These are phyloP conservation scores for Coemansia sp. DNA, from an alignment of 192 early-diverging fungal species.

Conservation along the genomic window DNA sequence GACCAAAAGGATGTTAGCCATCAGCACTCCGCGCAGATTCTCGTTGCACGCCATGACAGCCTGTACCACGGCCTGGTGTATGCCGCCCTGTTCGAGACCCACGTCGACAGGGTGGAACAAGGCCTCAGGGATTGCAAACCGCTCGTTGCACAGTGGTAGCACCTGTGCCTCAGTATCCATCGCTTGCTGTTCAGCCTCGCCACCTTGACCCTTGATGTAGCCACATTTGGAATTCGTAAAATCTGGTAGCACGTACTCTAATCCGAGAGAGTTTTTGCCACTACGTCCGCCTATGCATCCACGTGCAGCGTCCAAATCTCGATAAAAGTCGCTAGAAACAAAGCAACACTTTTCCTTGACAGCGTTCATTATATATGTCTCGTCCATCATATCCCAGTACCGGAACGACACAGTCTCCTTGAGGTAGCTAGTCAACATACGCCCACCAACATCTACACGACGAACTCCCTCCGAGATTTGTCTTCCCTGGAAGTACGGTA, in stretches of 20 bases:
- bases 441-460: constrained; percentile 84
- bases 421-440: constrained; percentile 83
- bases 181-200: neutral
- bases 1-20: constrained; percentile 90
- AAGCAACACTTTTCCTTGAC: constrained; percentile 86
- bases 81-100: constrained; percentile 87
- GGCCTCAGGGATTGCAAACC: constrained; percentile 95
- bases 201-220: constrained; percentile 26
- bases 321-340: constrained; percentile 68
- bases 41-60: constrained; percentile 91
- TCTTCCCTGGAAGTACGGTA: constrained; percentile 65
- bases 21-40: constrained; percentile 86
- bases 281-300: constrained; percentile 50
- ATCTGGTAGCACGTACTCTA: constrained; percentile 56
- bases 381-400: constrained; percentile 95
- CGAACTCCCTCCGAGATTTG: constrained; percentile 62
- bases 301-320: constrained; percentile 61
- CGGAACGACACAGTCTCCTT: constrained; percentile 93
- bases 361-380: constrained; percentile 81
- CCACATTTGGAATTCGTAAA: constrained; percentile 39
- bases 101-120: constrained; percentile 95
- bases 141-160: constrained; percentile 95
- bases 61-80: constrained; percentile 92
- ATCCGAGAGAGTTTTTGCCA: neutral
- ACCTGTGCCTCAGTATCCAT: constrained; percentile 72